Evolutionary conservation across 768 basidiomycete genomes (phyloP).

Genomic region (Lyophyllum decastes): DNA sequence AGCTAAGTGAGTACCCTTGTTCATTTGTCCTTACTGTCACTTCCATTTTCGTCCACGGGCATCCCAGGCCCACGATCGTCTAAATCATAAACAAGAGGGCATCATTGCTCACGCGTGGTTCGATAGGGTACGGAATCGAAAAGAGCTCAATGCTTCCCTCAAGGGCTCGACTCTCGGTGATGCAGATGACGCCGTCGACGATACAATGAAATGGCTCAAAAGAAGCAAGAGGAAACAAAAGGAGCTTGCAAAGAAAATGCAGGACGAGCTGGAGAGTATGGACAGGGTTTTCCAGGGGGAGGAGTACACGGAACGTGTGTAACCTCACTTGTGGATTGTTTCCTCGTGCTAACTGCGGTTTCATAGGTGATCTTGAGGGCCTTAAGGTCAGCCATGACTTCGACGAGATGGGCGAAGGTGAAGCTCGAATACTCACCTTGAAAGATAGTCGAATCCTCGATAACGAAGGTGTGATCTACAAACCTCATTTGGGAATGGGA

Average conservation of each 20-base stretch:
- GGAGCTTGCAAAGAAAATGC: slow-evolving; percentile 81
- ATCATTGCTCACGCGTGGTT: slow-evolving; percentile 44
- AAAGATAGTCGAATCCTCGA: slow-evolving; percentile 96
- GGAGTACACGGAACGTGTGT: slow-evolving; percentile 86
- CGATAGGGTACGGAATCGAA: slow-evolving; percentile 87
- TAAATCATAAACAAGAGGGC: slow-evolving; percentile 25
- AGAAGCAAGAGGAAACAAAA: slow-evolving; percentile 88
- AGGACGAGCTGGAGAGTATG: slow-evolving; percentile 81
- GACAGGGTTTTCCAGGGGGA: slow-evolving; percentile 72
- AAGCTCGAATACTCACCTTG: slow-evolving; percentile 93
- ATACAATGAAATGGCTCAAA: slow-evolving; percentile 90
- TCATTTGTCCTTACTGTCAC: slow-evolving; percentile 33
- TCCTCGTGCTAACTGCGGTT: not conserved
- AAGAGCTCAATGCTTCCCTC: slow-evolving; percentile 89
- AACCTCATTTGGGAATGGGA: not conserved
- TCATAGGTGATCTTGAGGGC: slow-evolving; percentile 83
- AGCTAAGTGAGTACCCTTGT: slow-evolving; percentile 77
- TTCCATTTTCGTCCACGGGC: slow-evolving; percentile 48
- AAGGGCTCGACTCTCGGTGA: slow-evolving; percentile 93
- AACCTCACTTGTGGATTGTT: not conserved
- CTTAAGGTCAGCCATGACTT: slow-evolving; percentile 97
- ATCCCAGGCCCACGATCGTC: slow-evolving; percentile 33
- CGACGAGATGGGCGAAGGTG: slow-evolving; percentile 88
- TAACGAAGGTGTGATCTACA: slow-evolving; percentile 71
- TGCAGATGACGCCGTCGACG: slow-evolving; percentile 74